Evolutionary conservation across 2,329 filamentous ascomycete species (phyloP).

Genomic region (Teratosphaeria nubilosa): DNA sequence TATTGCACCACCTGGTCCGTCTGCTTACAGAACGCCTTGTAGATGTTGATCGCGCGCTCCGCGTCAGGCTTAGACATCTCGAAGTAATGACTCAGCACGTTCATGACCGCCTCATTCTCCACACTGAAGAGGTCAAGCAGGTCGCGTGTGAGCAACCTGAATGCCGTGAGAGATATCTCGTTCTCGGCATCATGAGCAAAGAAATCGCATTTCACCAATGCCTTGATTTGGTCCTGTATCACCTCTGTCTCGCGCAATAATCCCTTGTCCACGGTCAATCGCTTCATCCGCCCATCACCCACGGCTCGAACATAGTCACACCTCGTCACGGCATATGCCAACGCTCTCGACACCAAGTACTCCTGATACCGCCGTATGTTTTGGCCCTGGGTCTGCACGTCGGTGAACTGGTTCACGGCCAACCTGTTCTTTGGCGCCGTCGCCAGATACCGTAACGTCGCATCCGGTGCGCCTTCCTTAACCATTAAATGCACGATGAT

Average conservation of each 20-base stretch:
- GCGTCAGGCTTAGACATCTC: conserved; percentile 95
- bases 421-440: conserved; percentile 67
- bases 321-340: conserved; percentile 73
- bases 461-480: conserved; percentile 81
- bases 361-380: conserved; percentile 89
- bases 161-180: conserved; percentile 91
- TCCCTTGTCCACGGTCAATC: conserved; percentile 81
- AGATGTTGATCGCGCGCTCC: conserved; percentile 81
- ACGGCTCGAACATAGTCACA: conserved; percentile 73
- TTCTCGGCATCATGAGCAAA: conserved; percentile 85
- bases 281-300: conserved; percentile 77
- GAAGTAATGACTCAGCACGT: conserved; percentile 92
- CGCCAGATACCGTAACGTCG: conserved; percentile 74
- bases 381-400: conserved; percentile 87
- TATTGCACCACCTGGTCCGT: conserved; percentile 91
- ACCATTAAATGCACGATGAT: conserved; percentile 98
- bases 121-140: conserved; percentile 84
- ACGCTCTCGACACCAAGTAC: conserved; percentile 74
- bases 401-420: conserved; percentile 81
- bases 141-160: conserved; percentile 82
- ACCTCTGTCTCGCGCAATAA: conserved; percentile 82
- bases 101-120: conserved; percentile 94
- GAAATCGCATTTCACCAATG: conserved; percentile 81
- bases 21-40: conserved; percentile 82
- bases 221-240: conserved; percentile 78